phyloP scores from a whole-genome alignment of 805 yeast species.

The Tetrapisispora pingtungensis region DNA sequence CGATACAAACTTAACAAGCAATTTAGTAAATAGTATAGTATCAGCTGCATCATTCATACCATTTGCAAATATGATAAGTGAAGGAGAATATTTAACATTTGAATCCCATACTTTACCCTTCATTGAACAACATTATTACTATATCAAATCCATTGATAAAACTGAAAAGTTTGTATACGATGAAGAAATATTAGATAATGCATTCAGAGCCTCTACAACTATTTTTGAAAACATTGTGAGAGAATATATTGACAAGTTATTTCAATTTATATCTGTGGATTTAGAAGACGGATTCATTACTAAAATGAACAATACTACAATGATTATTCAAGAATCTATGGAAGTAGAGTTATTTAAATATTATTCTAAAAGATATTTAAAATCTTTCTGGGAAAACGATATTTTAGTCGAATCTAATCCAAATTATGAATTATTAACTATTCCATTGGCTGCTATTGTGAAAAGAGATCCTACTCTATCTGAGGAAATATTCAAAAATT shows the following conservation, averaged over 20 bases:
- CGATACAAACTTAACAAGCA: conserved; percentile 63
- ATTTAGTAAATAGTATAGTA: conserved; percentile 57
- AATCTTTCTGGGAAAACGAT: conserved; percentile 35
- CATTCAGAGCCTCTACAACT: conserved; percentile 61
- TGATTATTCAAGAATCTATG: conserved; percentile 46
- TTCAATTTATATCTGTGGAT: conserved; percentile 48
- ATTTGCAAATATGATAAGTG: conserved; percentile 41
- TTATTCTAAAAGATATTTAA: conserved; percentile 31
- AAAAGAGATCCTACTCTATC: conserved; percentile 37
- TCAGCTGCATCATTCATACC: conserved; percentile 64
- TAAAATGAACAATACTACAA: conserved; percentile 36
- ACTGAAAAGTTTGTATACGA: conserved; percentile 31
- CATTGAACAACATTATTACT: conserved; percentile 52
- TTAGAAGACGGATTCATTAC: conserved; percentile 27
- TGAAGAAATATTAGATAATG: conserved; percentile 33
- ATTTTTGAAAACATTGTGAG: conserved; percentile 53
- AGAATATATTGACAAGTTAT: conserved; percentile 46
- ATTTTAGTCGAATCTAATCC: conserved; percentile 49
- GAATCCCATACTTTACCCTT: conserved; percentile 38
- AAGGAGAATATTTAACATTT: conserved; percentile 31
- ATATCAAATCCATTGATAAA: conserved; percentile 29
- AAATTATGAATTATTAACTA: conserved; percentile 56
- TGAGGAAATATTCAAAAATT: conserved; percentile 14
- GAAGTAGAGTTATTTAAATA: conserved; percentile 45
- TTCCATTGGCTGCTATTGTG: conserved; percentile 60